Evolutionary conservation across 2,329 filamentous ascomycete species (phyloP).

Genomic region (Clarireedia monteithiana): DNA sequence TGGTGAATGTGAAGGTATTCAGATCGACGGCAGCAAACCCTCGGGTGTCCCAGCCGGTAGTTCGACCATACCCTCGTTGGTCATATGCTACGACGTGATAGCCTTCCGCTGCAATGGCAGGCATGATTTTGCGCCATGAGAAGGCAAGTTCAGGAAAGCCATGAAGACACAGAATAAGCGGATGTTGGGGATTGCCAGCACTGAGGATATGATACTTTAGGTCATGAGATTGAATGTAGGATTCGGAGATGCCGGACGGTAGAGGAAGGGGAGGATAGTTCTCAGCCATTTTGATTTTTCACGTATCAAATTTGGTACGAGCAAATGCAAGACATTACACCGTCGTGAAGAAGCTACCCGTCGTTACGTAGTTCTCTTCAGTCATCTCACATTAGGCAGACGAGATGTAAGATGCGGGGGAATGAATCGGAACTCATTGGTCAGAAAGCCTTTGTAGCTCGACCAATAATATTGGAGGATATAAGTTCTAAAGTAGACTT

Average conservation of each 20-base stretch:
- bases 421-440: too few species aligned
- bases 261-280: neutral
- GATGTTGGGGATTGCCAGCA: conserved; percentile 39
- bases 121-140: conserved; percentile 60
- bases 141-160: conserved; percentile 63
- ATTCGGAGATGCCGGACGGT: neutral
- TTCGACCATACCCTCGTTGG: conserved; percentile 61
- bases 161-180: conserved; percentile 54
- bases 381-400: too few species aligned
- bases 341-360: too few species aligned
- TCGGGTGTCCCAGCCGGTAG: conserved; percentile 49
- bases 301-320: too few species aligned
- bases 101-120: conserved; percentile 47
- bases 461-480: too few species aligned
- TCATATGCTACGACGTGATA: conserved; percentile 62
- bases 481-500: too few species aligned
- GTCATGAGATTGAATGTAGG: neutral
- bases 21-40: conserved; percentile 46
- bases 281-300: neutral
- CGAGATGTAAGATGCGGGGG: too few species aligned
- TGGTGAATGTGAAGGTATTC: conserved; percentile 47
- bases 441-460: too few species aligned
- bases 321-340: too few species aligned
- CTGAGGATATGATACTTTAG: conserved; percentile 48
- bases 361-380: too few species aligned